Conservation (phyloP, 441 rosid genomes). For the Brassica balearica region DNA sequence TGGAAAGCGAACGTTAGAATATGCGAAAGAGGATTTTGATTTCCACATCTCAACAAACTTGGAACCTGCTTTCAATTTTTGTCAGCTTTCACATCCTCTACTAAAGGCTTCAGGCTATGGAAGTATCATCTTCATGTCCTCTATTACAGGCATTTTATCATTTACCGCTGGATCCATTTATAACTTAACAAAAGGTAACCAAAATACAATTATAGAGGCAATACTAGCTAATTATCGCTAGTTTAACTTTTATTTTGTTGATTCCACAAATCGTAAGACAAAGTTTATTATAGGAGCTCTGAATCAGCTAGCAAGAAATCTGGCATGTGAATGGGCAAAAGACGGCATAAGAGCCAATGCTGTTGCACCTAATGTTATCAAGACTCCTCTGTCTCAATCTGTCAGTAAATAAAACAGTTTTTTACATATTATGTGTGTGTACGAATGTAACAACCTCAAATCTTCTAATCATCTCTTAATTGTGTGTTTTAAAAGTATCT, state of each 20-base stretch:
- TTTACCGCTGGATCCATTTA: slow-evolving; percentile 39
- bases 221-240: not conserved
- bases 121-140: slow-evolving; percentile 53
- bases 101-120: slow-evolving; percentile 49
- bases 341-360: slow-evolving; percentile 40
- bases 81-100: slow-evolving; percentile 53
- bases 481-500: not conserved
- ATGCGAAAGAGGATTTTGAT: slow-evolving; percentile 40
- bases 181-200: slow-evolving; percentile 47
- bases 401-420: slow-evolving; percentile 41
- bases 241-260: not conserved
- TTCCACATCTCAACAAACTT: slow-evolving; percentile 47
- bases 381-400: slow-evolving; percentile 8
- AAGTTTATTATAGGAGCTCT: slow-evolving; percentile 32
- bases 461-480: not conserved
- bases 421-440: not conserved
- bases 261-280: not conserved
- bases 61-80: slow-evolving; percentile 48
- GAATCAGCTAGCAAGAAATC: slow-evolving; percentile 32
- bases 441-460: slow-evolving; percentile 44
- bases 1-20: slow-evolving; percentile 40
- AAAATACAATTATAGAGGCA: not conserved
- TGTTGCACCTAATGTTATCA: slow-evolving; percentile 33
- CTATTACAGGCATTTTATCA: slow-evolving; percentile 42
- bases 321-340: slow-evolving; percentile 45